A percentile compares a stretch with the other conserved stretches of the same genome.
Conservation (phyloP, 2,329 filamentous ascomycete genomes). For the Sporothrix variecibatus region DNA sequence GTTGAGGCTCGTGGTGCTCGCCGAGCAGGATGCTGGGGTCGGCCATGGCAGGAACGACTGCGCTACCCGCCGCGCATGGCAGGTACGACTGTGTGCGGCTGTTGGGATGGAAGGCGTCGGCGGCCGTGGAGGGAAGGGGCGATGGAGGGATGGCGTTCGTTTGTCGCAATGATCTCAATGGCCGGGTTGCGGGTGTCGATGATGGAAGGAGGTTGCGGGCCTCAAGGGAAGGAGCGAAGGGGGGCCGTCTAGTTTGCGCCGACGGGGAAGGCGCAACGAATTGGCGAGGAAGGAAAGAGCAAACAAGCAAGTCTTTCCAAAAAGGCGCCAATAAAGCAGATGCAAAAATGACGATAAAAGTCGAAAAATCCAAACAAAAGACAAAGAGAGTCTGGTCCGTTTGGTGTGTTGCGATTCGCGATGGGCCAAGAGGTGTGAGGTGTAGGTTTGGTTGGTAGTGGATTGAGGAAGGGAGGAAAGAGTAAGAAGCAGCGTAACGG, state of each 20-base stretch:
- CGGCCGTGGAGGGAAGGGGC: constrained; percentile 19
- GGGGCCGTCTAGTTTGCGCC: background rate
- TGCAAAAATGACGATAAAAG: background rate
- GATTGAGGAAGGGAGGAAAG: constrained; percentile 14
- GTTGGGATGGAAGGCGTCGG: background rate
- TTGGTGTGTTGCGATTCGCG: background rate
- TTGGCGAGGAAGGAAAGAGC: constrained; percentile 20
- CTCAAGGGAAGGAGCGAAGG: constrained; percentile 20
- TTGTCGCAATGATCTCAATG: background rate
- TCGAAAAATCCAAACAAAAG: background rate
- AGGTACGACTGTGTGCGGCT: constrained; percentile 26
- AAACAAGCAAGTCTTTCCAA: background rate
- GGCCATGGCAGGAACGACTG: constrained; percentile 37
- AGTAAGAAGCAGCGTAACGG: background rate
- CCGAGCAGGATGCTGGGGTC: constrained; percentile 31
- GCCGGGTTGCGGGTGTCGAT: background rate
- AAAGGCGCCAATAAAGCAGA: background rate
- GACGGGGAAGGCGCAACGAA: constrained; percentile 8
- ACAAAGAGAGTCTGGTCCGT: background rate
- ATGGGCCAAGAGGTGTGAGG: background rate
- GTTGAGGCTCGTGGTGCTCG: constrained; percentile 28
- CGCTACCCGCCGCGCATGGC: constrained; percentile 35
- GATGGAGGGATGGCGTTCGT: background rate
- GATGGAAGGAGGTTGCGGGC: background rate
- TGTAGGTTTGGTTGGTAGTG: background rate